A percentile compares a stretch with the other conserved stretches of the same genome.
Evolutionary conservation across 202 grass and related monocot species (phyloP).

Genomic region (Digitaria exilis): DNA sequence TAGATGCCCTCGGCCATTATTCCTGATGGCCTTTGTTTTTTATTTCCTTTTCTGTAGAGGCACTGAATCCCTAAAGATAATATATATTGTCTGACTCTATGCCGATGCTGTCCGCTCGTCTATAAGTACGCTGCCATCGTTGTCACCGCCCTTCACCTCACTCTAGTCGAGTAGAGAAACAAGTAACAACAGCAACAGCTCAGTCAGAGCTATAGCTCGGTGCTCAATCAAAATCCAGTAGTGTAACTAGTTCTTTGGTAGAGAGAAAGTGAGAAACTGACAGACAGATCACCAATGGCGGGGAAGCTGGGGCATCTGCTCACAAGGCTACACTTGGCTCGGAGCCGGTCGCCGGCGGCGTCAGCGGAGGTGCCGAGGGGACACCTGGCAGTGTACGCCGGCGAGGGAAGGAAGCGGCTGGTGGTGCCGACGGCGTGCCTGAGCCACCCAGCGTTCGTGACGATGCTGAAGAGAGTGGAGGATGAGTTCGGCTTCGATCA

Average conservation of each 20-base stretch:
- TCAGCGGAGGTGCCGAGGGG: constrained; percentile 50
- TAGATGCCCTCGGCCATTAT: not conserved
- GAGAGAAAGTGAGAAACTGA: too few relatives aligned
- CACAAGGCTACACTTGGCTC: constrained; percentile 43
- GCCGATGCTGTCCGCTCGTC: not conserved
- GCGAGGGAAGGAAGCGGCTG: constrained; percentile 54
- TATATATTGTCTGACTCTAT: not conserved
- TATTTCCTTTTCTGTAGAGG: not conserved
- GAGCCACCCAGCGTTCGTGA: constrained; percentile 55
- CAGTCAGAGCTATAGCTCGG: too few relatives aligned
- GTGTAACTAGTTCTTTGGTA: not conserved
- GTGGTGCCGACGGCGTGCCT: constrained; percentile 60
- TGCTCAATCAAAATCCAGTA: too few relatives aligned
- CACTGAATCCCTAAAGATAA: not conserved
- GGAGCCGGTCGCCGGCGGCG: constrained; percentile 11
- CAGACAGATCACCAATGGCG: constrained; percentile 17
- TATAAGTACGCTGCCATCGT: constrained; percentile 34
- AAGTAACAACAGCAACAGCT: not conserved
- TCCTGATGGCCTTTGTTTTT: not conserved
- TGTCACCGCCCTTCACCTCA: constrained; percentile 17
- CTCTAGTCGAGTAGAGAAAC: not conserved
- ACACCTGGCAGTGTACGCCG: constrained; percentile 60
- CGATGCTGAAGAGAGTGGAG: constrained; percentile 51
- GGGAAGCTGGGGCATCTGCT: constrained; percentile 55
- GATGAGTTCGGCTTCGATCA: constrained; percentile 70